Evolutionary conservation across 805 yeast species (phyloP), one percentile per base, ranked within the genome.

Genomic region (Maudiozyma turicensis): DNA sequence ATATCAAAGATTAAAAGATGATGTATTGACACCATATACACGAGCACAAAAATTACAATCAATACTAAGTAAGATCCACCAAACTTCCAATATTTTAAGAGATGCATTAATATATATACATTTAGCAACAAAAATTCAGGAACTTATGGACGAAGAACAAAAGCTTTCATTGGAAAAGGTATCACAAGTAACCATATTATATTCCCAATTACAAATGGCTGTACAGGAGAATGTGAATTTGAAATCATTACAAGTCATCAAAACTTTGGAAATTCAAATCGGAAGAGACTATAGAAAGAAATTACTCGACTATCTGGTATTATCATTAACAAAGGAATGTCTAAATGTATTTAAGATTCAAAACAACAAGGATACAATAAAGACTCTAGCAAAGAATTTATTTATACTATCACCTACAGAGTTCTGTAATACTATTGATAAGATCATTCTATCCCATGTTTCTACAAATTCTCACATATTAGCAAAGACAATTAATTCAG

Each of bases 61-160:
- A n/a, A 64, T 60, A 5, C 52, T 64, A 31, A 57, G 59, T 50
- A 65, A 64, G 46, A 55, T 65, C 28, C 67, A 65, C 48, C 68
- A 65, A 49, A 63, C 68, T 6, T 58, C 66, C 5, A 60, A 53
- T 35, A 45, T 64, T 8, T 48, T 65, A 44, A 57, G 68, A 46
- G 66, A 63, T 43, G 56, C 63, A 5, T 50, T 63, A 30, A 50
- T 62, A 15, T 61, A 57, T 40, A 40, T 62, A 11, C 66, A 64
- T 48, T 49, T 64, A 45, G 50, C 58, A 1, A 53, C 57, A 20
- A 59, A 57, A 48, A 51, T 64, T 13, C 50, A 55, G 40, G n/a
- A 46, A 14, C 28, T 58, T 8, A 40, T 35, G 26, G 41, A 45
- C 7, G 41, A 15, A 15, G 50, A 43, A 3, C 43, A 40, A 28